phyloP scores from a whole-genome alignment of 75 land plant genomes.

The Gnetum montanum region DNA sequence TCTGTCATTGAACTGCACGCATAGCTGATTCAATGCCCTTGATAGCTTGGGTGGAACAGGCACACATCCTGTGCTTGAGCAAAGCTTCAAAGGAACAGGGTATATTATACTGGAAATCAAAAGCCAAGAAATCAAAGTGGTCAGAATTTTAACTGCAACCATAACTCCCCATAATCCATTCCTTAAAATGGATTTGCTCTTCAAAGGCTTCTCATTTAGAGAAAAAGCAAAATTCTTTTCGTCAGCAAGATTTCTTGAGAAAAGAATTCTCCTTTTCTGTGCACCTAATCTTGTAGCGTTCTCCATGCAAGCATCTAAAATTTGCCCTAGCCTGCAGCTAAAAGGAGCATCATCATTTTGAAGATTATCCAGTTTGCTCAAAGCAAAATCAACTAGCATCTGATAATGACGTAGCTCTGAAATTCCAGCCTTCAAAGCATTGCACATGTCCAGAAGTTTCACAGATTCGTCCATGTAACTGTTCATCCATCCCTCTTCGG shows the following conservation, averaged over 20 bases:
- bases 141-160: constrained; percentile 1
- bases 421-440: constrained; percentile 12
- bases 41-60: not conserved
- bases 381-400: constrained; percentile 18
- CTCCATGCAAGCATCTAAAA: not conserved
- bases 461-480: constrained; percentile 21
- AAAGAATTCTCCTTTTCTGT: not conserved
- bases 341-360: not conserved
- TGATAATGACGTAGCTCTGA: constrained; percentile 14
- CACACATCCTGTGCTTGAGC: not conserved
- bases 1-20: not conserved
- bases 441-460: constrained; percentile 18
- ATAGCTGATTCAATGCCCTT: not conserved
- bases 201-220: not conserved
- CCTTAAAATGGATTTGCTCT: constrained; percentile 2
- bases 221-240: not conserved
- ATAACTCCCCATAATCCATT: constrained; percentile 10
- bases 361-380: constrained; percentile 2
- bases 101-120: not conserved
- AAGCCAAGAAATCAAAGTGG: constrained; percentile 1
- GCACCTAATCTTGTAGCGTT: not conserved
- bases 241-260: not conserved
- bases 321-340: not conserved
- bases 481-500: constrained; percentile 14
- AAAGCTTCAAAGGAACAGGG: not conserved